These are phyloP conservation scores for Euphorbia peplus DNA, from an alignment of 345 rosid species.

Conservation along the genomic window DNA sequence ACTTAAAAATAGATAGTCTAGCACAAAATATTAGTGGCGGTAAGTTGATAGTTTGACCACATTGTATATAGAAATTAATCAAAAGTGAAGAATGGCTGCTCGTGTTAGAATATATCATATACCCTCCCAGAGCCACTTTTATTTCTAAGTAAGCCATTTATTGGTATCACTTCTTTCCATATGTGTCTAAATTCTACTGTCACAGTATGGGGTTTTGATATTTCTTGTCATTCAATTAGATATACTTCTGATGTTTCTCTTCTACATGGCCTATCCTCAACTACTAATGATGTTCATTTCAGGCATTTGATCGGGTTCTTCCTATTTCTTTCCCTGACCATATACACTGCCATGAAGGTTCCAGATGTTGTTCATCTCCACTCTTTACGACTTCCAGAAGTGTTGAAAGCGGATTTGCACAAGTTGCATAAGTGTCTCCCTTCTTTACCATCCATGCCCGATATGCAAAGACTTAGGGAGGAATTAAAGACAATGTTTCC, in stretches of 20 bases:
- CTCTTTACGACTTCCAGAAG: slow-evolving; percentile 59
- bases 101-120: too few species aligned
- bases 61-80: background rate
- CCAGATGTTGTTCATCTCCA: slow-evolving; percentile 77
- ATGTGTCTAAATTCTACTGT: background rate
- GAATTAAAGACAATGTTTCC: slow-evolving; percentile 41
- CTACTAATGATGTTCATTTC: slow-evolving; percentile 23
- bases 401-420: slow-evolving; percentile 68
- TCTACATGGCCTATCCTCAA: background rate
- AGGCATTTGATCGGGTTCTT: slow-evolving; percentile 99
- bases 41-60: background rate
- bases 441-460: slow-evolving; percentile 58
- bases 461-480: slow-evolving; percentile 47
- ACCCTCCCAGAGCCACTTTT: background rate
- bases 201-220: background rate
- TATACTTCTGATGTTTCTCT: background rate
- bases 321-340: slow-evolving; percentile 78
- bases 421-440: slow-evolving; percentile 67
- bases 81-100: background rate
- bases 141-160: background rate
- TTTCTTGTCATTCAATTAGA: background rate
- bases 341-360: slow-evolving; percentile 74
- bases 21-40: background rate
- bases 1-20: background rate
- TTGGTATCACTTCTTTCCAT: background rate